Percentiles rank a stretch among this genome's conserved stretches.
Evolutionary conservation across 495 filamentous ascomycete genomes (phyloP).

Genomic region (Aspergillus hancockii): DNA sequence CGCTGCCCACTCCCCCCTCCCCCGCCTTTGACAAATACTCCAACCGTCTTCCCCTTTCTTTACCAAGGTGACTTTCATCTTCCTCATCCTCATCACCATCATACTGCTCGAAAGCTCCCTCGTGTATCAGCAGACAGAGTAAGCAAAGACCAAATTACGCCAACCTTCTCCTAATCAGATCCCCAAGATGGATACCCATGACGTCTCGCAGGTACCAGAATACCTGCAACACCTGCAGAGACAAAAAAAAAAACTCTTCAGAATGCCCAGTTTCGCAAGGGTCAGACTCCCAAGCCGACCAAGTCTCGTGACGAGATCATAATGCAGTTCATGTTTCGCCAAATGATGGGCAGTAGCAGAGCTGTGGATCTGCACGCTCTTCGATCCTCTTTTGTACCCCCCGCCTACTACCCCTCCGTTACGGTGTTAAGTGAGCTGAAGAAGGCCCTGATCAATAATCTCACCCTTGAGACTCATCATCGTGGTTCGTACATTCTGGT

Average conservation of each 20-base stretch:
- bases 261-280: conserved; percentile 21
- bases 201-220: conserved; percentile 20
- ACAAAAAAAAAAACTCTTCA: conserved; percentile 21
- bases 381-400: conserved; percentile 24
- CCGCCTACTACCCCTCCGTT: conserved; percentile 26
- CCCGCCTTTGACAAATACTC: no score
- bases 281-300: conserved; percentile 12
- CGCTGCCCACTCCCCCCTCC: no score
- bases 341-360: conserved; percentile 10
- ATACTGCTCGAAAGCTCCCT: no score
- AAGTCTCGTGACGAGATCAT: conserved; percentile 27
- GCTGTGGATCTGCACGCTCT: conserved; percentile 1
- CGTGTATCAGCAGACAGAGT: no score
- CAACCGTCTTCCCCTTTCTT: no score
- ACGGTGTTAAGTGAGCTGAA: conserved; percentile 23
- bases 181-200: conserved; percentile 29
- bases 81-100: no score
- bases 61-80: no score
- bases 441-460: conserved; percentile 29
- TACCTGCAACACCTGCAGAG: conserved; percentile 12
- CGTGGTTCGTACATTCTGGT: conserved; percentile 45
- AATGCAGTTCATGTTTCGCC: conserved; percentile 19
- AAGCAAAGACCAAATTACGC: no score
- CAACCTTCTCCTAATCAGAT: not conserved
- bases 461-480: conserved; percentile 54